phyloP scores from a whole-genome alignment of 352 stramenopile genomes.

The Blastocystis sp. region DNA sequence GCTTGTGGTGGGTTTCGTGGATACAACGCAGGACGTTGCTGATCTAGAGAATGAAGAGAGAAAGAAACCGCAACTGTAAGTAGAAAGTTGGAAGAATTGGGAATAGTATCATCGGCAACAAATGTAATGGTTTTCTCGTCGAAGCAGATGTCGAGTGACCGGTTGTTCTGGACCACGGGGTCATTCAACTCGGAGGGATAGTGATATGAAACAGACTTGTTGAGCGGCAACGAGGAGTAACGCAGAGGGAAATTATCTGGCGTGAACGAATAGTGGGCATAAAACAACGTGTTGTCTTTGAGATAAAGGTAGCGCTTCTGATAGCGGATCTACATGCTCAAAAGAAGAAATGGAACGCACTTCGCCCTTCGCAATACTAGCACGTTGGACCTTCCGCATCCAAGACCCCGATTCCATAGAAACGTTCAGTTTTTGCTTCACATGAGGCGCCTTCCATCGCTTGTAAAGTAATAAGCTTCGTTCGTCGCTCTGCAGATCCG shows the following conservation, averaged over 20 bases:
- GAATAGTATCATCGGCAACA: not conserved
- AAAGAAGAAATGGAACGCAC: not conserved
- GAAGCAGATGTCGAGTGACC: not conserved
- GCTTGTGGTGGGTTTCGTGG: not conserved
- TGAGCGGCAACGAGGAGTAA: not conserved
- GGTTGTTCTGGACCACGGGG: not conserved
- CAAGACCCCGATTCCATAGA: slow-evolving; percentile 28
- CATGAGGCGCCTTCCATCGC: not conserved
- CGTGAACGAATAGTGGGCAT: slow-evolving; percentile 32
- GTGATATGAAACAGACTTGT: not conserved
- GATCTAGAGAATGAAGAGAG: not conserved
- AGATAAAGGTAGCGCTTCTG: slow-evolving; percentile 47
- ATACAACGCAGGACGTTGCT: not conserved
- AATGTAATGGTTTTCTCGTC: slow-evolving; percentile 16
- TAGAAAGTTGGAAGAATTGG: slow-evolving; percentile 38
- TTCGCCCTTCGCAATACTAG: not conserved
- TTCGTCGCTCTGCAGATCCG: not conserved
- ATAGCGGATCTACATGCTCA: not conserved
- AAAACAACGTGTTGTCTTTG: slow-evolving; percentile 25
- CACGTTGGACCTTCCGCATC: slow-evolving; percentile 18
- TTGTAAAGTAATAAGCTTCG: not conserved
- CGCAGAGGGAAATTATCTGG: not conserved
- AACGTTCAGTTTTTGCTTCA: slow-evolving; percentile 7
- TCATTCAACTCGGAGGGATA: not conserved
- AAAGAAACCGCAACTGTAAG: not conserved